These are phyloP conservation scores for Stachybotrys chartarum DNA, from an alignment of 2,329 filamentous ascomycete genomes.

Conservation along the genomic window DNA sequence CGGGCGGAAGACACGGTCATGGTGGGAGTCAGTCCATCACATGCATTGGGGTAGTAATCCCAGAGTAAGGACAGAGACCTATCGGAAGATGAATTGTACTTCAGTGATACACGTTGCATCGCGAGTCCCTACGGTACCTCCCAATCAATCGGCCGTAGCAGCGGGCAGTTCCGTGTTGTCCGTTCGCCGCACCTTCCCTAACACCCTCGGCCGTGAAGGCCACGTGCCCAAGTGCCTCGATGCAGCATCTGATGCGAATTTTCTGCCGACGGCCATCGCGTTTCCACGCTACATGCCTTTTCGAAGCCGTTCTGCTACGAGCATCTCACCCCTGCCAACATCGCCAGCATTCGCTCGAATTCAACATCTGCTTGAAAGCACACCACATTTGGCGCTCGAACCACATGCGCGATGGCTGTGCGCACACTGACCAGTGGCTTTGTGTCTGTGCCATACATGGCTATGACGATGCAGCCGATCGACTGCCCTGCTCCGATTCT, in stretches of 20 bases:
- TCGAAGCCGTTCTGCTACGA: neutral
- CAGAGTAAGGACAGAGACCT: neutral
- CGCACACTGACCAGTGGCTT: conserved; percentile 7
- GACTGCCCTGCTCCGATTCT: conserved; percentile 12
- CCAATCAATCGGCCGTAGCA: neutral
- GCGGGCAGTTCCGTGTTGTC: neutral
- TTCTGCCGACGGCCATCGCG: neutral
- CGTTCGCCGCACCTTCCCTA: neutral
- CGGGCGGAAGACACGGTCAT: too few species aligned
- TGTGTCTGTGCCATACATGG: conserved; percentile 10
- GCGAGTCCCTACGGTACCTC: neutral
- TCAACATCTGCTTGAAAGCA: neutral
- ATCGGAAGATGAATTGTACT: neutral
- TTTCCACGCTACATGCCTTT: neutral
- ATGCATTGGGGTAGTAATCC: too few species aligned
- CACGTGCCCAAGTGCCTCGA: neutral
- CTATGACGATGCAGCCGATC: conserved; percentile 14
- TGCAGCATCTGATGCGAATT: neutral
- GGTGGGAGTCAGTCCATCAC: too few species aligned
- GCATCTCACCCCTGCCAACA: neutral
- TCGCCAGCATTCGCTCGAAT: neutral
- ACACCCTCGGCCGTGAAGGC: neutral
- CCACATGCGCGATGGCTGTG: conserved; percentile 3
- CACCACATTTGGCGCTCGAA: neutral
- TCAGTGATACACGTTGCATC: neutral